Evolutionary conservation across 2,329 filamentous ascomycete species (phyloP), one percentile per base, ranked within the genome.

Genomic region (Ophiostoma perfectum): DNA sequence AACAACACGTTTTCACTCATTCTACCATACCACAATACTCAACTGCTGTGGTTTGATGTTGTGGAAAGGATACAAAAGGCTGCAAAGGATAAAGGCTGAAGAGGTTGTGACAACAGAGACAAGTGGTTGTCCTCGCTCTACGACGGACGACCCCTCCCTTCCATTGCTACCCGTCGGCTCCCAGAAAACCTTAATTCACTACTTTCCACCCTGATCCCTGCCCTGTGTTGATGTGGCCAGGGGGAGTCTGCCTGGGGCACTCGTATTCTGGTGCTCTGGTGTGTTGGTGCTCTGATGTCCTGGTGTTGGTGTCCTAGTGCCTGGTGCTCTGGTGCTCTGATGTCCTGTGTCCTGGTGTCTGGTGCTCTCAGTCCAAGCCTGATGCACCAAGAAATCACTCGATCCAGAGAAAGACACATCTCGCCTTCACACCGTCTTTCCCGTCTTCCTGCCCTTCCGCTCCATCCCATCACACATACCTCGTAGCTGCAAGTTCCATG

Each of bases 111-210:
- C 6, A 55, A 55, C n/a, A 18, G 16, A 4, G 27, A 18, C 8
- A 27, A 38, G 58, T 44, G 44, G 7, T 36, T n/a, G 5, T 38
- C 14, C 14, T 55, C 27, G 27, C 27, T 41, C 41, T 14, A 41
- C 55, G 9, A 47, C 42, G 27, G 27, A n/a, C 67, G 47, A n/a
- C 60, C 38, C 66, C 44, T 64, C 39, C 60, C 38, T 38, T n/a
- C 55, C 55, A 60, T 60, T 38, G 4, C 18, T 60, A 42, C 60
- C 45, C 55, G 18, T 39, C 62, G 42, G 52, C 63, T 69, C 69
- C 69, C 69, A 67, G 69, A 52, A 69, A 70, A 70, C 67, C 69
- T 70, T 70, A 70, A 66, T 67, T 14, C 67, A 66, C 42, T 66
- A 66, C 67, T 64, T 18, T 27, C 49, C 27, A 27, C 42, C 62